These are phyloP conservation scores for Phytomonas sp. DNA, from an alignment of 208 protist species.

Conservation along the genomic window DNA sequence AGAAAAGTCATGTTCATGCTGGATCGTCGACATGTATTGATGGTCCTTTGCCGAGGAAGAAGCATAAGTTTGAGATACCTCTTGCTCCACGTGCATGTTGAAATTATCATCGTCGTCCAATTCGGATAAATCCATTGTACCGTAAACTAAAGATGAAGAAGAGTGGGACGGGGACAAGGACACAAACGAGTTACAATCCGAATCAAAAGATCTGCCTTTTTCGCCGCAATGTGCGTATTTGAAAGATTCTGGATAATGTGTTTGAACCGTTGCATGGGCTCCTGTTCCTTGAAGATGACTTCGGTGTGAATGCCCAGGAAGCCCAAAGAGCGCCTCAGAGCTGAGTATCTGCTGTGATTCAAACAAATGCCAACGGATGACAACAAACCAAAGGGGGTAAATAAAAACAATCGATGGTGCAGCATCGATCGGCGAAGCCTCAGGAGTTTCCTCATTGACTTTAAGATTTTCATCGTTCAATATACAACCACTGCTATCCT, in stretches of 20 bases:
- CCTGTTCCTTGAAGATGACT: not conserved
- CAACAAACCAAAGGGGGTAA: not conserved
- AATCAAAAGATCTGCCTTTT: not conserved
- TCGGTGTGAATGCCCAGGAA: not conserved
- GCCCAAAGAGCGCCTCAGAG: not conserved
- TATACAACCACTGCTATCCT: not conserved
- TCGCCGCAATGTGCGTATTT: not conserved
- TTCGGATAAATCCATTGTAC: not conserved
- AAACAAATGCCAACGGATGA: not conserved
- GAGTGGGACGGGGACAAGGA: not conserved
- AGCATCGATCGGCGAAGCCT: not conserved
- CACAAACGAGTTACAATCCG: not conserved
- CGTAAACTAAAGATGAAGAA: not conserved
- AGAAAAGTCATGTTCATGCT: not conserved
- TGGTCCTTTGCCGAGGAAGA: not conserved
- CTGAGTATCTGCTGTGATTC: not conserved
- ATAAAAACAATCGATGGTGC: slow-evolving; percentile 2
- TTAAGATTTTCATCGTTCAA: slow-evolving; percentile 5
- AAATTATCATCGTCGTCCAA: not conserved
- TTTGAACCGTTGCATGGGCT: not conserved
- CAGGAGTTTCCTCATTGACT: not conserved
- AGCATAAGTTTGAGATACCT: not conserved
- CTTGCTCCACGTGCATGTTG: not conserved
- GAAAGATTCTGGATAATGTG: not conserved
- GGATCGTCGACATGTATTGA: not conserved